These are phyloP conservation scores for Aulographum hederae DNA, from an alignment of 2,329 filamentous ascomycete genomes.

Conservation along the genomic window DNA sequence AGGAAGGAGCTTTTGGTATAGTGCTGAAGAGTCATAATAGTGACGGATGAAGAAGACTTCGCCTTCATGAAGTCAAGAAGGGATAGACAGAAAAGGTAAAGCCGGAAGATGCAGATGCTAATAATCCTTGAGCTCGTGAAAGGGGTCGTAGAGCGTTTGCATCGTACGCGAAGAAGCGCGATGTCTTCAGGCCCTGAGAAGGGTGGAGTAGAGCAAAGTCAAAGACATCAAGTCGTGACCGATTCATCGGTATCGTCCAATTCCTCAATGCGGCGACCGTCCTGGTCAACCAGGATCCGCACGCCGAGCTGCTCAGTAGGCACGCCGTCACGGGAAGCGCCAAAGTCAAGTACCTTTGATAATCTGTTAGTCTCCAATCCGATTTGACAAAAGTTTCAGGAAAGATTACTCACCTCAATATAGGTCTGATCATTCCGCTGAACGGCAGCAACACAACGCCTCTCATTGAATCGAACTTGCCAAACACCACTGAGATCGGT, in stretches of 20 bases:
- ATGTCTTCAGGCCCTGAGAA: not conserved
- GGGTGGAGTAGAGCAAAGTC: not conserved
- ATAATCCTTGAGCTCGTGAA: no score
- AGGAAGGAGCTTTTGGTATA: no score
- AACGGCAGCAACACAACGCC: conserved; percentile 88
- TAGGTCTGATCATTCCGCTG: conserved; percentile 86
- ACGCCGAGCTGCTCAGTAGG: conserved; percentile 59
- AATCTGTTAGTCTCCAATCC: conserved; percentile 10
- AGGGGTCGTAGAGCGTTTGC: no score
- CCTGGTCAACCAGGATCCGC: conserved; percentile 41
- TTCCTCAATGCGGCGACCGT: conserved; percentile 7
- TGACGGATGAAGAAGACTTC: no score
- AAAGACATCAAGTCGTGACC: no score
- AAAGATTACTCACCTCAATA: conserved; percentile 56
- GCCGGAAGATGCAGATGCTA: not conserved
- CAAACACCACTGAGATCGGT: conserved; percentile 93
- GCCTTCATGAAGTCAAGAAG: no score
- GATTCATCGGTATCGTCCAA: conserved; percentile 3
- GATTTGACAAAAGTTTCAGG: not conserved
- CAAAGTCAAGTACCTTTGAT: conserved; percentile 82
- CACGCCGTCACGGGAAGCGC: conserved; percentile 76
- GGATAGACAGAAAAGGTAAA: no score
- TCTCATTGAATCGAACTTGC: conserved; percentile 96
- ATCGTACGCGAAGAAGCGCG: not conserved
- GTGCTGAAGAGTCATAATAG: no score